These are phyloP conservation scores for Laburnicola sp. DNA, from an alignment of 2,329 filamentous ascomycete genomes.

Conservation along the genomic window DNA sequence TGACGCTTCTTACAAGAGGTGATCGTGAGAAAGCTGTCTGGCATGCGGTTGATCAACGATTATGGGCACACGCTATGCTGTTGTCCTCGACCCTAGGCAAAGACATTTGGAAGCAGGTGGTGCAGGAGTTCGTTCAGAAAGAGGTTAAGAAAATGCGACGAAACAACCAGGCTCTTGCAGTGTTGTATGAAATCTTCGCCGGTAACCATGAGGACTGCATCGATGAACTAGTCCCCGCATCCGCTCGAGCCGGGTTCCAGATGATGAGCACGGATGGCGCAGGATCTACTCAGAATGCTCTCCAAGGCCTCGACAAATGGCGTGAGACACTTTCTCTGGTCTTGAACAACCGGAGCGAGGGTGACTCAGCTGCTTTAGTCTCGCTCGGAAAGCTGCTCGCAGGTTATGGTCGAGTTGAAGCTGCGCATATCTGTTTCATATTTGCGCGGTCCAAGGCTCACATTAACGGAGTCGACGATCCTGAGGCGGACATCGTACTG, in stretches of 20 bases:
- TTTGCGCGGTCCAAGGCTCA: slow-evolving; percentile 73
- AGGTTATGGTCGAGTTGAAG: slow-evolving; percentile 85
- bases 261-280: slow-evolving; percentile 72
- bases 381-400: slow-evolving; percentile 80
- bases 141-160: slow-evolving; percentile 83
- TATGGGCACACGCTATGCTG: slow-evolving; percentile 96
- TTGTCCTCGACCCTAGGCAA: slow-evolving; percentile 78
- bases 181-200: slow-evolving; percentile 89
- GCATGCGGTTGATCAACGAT: slow-evolving; percentile 85
- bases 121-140: slow-evolving; percentile 92
- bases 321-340: slow-evolving; percentile 84
- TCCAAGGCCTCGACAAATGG: slow-evolving; percentile 91
- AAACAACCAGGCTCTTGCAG: slow-evolving; percentile 84
- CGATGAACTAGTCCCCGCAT: slow-evolving; percentile 91
- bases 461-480: slow-evolving; percentile 83
- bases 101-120: slow-evolving; percentile 83
- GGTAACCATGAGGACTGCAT: slow-evolving; percentile 94
- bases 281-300: slow-evolving; percentile 68
- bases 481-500: slow-evolving; percentile 75
- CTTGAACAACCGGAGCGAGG: slow-evolving; percentile 80
- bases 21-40: slow-evolving; percentile 91
- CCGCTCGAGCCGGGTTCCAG: slow-evolving; percentile 87
- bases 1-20: slow-evolving; percentile 73
- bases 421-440: slow-evolving; percentile 90
- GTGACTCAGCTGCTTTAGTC: slow-evolving; percentile 76